Percentiles rank a stretch among this genome's conserved stretches.
These are phyloP conservation scores for Trichoderma erinaceum DNA, from an alignment of 495 filamentous ascomycete genomes.

Conservation along the genomic window DNA sequence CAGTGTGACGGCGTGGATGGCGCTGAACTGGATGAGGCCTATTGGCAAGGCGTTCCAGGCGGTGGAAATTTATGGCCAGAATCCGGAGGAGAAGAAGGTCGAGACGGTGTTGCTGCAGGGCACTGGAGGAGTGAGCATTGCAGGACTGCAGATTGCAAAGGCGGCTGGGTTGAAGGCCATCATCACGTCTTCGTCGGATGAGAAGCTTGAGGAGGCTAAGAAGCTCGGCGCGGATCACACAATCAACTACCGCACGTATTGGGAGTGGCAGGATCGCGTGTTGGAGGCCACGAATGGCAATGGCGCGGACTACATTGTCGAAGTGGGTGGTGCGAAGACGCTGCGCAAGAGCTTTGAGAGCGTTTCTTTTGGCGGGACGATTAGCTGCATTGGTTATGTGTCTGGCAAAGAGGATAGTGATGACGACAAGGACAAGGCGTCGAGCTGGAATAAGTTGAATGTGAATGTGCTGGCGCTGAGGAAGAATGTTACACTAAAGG, in stretches of 20 bases:
- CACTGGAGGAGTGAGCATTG: conserved; percentile 37
- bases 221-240: conserved; percentile 35
- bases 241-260: conserved; percentile 41
- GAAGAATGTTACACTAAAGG: conserved; percentile 34
- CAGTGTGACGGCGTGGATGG: conserved; percentile 43
- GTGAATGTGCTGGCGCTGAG: conserved; percentile 33
- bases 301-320: conserved; percentile 53
- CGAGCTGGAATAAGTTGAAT: conserved; percentile 23
- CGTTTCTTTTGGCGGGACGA: conserved; percentile 38
- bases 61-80: conserved; percentile 15
- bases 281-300: conserved; percentile 45
- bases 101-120: conserved; percentile 41
- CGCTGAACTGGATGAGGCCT: conserved; percentile 38
- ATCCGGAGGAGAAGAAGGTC: conserved; percentile 18
- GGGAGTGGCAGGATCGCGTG: conserved; percentile 39
- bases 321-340: conserved; percentile 44
- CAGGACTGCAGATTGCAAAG: conserved; percentile 35
- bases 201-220: conserved; percentile 37
- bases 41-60: conserved; percentile 24
- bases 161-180: conserved; percentile 37
- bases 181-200: conserved; percentile 41
- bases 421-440: neutral
- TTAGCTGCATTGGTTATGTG: conserved; percentile 41
- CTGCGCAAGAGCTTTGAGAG: conserved; percentile 36
- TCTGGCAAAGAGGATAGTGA: conserved; percentile 24